Evolutionary conservation across 2,329 filamentous ascomycete species (phyloP).

Genomic region (Talaromyces marneffei): DNA sequence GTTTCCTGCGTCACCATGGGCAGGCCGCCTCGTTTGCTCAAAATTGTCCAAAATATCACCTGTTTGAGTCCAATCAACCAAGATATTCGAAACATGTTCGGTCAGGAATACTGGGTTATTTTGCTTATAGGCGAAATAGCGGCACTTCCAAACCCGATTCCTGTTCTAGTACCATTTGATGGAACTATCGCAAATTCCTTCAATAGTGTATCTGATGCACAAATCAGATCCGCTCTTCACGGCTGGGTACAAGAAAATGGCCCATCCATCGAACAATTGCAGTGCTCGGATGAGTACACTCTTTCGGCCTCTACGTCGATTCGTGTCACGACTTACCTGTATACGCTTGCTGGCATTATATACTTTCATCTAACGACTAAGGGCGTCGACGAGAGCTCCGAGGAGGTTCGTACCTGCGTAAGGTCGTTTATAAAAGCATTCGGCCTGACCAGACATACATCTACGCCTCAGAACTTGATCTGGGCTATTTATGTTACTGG

Average conservation of each 20-base stretch:
- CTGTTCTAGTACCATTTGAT: neutral
- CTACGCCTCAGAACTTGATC: neutral
- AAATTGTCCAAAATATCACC: neutral
- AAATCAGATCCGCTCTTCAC: neutral
- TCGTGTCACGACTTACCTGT: conserved; percentile 4
- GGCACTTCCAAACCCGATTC: neutral
- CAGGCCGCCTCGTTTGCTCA: neutral
- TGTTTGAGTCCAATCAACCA: neutral
- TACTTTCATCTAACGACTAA: neutral
- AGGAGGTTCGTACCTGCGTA: neutral
- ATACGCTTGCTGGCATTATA: neutral
- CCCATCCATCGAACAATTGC: neutral
- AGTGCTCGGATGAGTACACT: conserved; percentile 1
- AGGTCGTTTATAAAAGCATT: neutral
- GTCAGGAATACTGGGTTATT: neutral
- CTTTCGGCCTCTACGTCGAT: neutral
- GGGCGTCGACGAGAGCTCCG: neutral
- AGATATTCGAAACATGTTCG: conserved; percentile 1
- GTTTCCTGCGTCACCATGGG: conserved; percentile 3
- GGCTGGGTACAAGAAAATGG: neutral
- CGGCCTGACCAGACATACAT: neutral
- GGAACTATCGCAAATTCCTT: neutral
- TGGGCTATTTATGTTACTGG: neutral
- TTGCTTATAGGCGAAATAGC: conserved; percentile 2
- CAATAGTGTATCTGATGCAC: neutral